Evolutionary conservation across 345 rosid species (phyloP).

Genomic region (Brassica cretica): DNA sequence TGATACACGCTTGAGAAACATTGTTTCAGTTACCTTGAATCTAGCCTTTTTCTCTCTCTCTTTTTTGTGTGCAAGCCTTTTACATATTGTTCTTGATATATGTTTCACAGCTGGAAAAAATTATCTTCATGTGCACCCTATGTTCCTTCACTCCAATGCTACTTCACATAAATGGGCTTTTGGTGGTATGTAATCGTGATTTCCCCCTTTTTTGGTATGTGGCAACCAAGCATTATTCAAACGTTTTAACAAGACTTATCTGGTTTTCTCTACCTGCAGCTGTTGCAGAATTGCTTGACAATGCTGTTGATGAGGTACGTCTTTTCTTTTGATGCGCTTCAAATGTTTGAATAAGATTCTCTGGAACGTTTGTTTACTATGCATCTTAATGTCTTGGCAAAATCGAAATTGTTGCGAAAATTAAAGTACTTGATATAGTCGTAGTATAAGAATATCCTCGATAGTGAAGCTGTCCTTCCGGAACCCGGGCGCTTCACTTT

Average conservation of each 20-base stretch:
- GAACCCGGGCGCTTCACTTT: slow-evolving; percentile 21
- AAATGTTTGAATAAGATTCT: slow-evolving; percentile 12
- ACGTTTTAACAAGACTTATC: slow-evolving; percentile 23
- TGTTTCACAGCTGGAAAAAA: slow-evolving; percentile 61
- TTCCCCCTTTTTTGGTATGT: background rate
- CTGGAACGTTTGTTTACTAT: slow-evolving; percentile 9
- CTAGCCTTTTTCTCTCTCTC: background rate
- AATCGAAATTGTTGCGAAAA: background rate
- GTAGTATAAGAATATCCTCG: background rate
- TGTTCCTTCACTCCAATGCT: slow-evolving; percentile 99
- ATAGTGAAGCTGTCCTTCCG: slow-evolving; percentile 7
- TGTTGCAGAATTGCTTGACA: slow-evolving; percentile 90
- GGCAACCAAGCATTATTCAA: background rate
- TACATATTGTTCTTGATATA: slow-evolving; percentile 3
- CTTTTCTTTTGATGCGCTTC: slow-evolving; percentile 12
- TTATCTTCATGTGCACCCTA: slow-evolving; percentile 87
- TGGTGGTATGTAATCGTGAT: slow-evolving; percentile 66
- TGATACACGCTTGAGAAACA: background rate
- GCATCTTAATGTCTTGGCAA: background rate
- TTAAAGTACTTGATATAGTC: background rate
- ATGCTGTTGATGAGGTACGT: slow-evolving; percentile 88
- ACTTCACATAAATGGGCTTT: slow-evolving; percentile 98
- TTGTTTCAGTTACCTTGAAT: slow-evolving; percentile 8
- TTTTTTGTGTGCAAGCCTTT: background rate
- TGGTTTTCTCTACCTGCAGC: slow-evolving; percentile 54